Base-by-base conservation (phyloP, 1,139 yeast species). In the Blastobotrys elegans region DNA sequence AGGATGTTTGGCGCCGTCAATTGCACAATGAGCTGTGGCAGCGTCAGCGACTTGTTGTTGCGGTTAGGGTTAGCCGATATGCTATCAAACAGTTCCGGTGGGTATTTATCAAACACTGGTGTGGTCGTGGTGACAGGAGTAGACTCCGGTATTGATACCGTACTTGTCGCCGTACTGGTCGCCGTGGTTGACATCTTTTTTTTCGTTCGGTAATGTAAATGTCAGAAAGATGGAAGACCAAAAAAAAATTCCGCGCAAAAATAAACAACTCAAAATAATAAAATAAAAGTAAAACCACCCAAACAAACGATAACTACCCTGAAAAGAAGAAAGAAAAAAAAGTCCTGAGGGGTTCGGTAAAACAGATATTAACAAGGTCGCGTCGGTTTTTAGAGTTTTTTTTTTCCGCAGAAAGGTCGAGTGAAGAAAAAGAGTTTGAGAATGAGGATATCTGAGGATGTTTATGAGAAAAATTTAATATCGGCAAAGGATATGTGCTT, bases 1-100 rank as follows among this genome's bases (percentile, higher is more conserved):
- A 89, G 77, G 6, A 82, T 75, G 38, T 79, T 79, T 7, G 95
- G 94, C 7, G 92, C 80, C 0, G 97, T 85, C 47, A 90, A 67
- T 54, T 84, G 83, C 2, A 83, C 82, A 5, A 89, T 69, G 30
- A 89, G 70, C 1, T 58, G 45, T 5, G 57, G 53, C n/a, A 49
- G 44, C 18, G 47, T 44, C 6, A 30, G 13, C 16, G 17, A n/a
- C 8, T 31, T 18, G 35, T 5, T 21, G 22, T 26, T 24, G 34
- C n/a, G 14, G 40, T 20, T 13, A 8, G n/a, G 32, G 16, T 43
- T 22, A 14, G 26, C 8, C 36, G 39, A 17, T 20, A 38, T 17
- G n/a, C 32, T 16, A 22, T 41, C 44, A 31, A 26, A 38, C 16
- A 39, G 47, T 13, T 39, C 47, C 5, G 43, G 39, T 21, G 47